Evolutionary conservation across 1,284 basidiomycete genomes (phyloP), one percentile per base, ranked within the genome.

Genomic region (Inonotus obliquus): DNA sequence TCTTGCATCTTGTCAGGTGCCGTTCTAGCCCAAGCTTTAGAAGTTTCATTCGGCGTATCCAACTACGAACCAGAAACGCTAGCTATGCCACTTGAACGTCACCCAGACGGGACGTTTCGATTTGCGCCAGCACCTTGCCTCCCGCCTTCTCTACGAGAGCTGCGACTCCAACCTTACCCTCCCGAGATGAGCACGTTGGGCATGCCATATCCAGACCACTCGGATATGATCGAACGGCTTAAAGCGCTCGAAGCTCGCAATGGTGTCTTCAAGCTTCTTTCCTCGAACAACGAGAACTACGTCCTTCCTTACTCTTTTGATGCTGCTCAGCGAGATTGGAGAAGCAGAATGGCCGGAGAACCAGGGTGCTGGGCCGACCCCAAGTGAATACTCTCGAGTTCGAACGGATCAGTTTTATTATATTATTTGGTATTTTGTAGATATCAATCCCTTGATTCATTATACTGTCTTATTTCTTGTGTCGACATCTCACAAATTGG

Each of bases 261-360:
- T 21, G 27, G n/a, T 3, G 27, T 48, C 29, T 61, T 64, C 56
- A 64, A 61, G 32, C 55, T 64, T 19, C 39, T 64, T 29, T 51
- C 60, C n/a, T 54, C 60, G 11, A 61, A 61, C 17, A 59, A 59
- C 14, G 60, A 59, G n/a, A 60, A 63, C 38, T 64, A 64, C 29
- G 51, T 55, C 13, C 55, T 64, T 1, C 60, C 63, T 2, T 64
- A 64, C 44, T 58, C 59, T 6, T 64, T 64, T 45, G 63, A 64
- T 29, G 45, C 48, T 17, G 63, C 63, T 37, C 52, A 39, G 25
- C 55, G 44, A 5, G 48, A 64, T 41, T 64, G 63, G 63, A 51
- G 58, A 27, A 51, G 61, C 35, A 57, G 63, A 32, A 62, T 64
- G 57, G 48, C 27, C 35, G 63, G 63, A 7, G 54, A 60, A 27